A percentile compares a stretch with the other conserved stretches of the same genome.
Evolutionary conservation across 306 rosid genomes (phyloP).

Genomic region (Spatholobus suberectus): DNA sequence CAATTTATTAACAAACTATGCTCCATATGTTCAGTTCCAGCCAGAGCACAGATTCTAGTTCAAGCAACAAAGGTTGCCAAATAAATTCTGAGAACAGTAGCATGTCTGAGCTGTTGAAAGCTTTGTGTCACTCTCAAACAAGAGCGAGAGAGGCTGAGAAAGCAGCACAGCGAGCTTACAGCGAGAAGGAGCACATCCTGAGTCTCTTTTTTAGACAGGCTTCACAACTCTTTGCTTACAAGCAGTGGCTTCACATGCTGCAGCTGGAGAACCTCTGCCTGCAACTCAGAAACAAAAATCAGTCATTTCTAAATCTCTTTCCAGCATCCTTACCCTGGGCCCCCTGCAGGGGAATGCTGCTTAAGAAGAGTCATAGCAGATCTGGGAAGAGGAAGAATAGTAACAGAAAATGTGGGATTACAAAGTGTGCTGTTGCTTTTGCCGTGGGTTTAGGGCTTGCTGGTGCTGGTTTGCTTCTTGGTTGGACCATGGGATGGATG

Average conservation of each 20-base stretch:
- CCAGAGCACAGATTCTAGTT: constrained; percentile 50
- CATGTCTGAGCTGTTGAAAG: constrained; percentile 81
- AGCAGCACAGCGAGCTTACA: constrained; percentile 78
- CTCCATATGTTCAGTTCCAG: constrained; percentile 38
- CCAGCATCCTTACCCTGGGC: constrained; percentile 57
- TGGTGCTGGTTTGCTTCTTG: constrained; percentile 88
- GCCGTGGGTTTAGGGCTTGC: constrained; percentile 80
- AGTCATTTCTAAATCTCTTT: constrained; percentile 53
- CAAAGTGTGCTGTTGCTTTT: constrained; percentile 59
- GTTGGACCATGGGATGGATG: constrained; percentile 95
- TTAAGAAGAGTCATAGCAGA: constrained; percentile 51
- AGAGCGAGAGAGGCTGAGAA: constrained; percentile 93
- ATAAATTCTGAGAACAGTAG: constrained; percentile 41
- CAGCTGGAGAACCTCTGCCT: constrained; percentile 86
- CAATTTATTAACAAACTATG: constrained; percentile 23
- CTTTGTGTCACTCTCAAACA: constrained; percentile 87
- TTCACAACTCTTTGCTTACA: constrained; percentile 83
- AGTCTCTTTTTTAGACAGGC: constrained; percentile 84
- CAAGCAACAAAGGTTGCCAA: constrained; percentile 42
- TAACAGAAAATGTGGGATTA: constrained; percentile 47
- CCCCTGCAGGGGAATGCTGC: constrained; percentile 51
- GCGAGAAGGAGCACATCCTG: constrained; percentile 83
- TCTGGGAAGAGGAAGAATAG: constrained; percentile 47
- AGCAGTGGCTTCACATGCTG: constrained; percentile 81
- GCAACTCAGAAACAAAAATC: constrained; percentile 67